Evolutionary conservation across 2,329 filamentous ascomycete species (phyloP).

Genomic region (Simplicillium sp.): DNA sequence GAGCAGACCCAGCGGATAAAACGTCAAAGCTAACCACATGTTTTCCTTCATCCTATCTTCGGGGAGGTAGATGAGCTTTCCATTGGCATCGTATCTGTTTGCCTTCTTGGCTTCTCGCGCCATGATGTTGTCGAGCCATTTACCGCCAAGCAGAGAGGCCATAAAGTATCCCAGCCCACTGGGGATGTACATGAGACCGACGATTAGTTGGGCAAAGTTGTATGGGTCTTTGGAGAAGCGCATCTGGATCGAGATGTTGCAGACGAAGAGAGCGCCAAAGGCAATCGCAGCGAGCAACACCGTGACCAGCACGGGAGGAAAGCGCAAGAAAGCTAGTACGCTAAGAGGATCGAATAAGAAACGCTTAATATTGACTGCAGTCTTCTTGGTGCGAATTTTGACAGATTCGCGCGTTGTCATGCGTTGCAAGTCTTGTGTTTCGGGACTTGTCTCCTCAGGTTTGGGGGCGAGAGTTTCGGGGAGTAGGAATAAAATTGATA

Average conservation of each 20-base stretch:
- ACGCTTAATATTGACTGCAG: constrained; percentile 44
- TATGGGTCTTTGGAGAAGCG: constrained; percentile 61
- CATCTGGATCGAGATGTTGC: constrained; percentile 69
- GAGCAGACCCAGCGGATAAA: constrained; percentile 63
- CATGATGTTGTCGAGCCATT: constrained; percentile 79
- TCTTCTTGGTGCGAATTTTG: constrained; percentile 43
- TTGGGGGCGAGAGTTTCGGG: constrained; percentile 22
- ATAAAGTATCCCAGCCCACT: constrained; percentile 63
- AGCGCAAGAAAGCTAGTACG: constrained; percentile 62
- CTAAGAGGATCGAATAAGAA: constrained; percentile 63
- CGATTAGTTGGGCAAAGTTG: constrained; percentile 54
- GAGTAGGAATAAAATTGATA: constrained; percentile 45
- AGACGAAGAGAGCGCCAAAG: constrained; percentile 65
- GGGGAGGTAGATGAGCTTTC: constrained; percentile 57
- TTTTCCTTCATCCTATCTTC: constrained; percentile 81
- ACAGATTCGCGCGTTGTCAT: constrained; percentile 55
- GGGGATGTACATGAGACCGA: constrained; percentile 72
- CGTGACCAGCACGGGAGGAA: constrained; percentile 62
- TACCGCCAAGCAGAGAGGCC: constrained; percentile 59
- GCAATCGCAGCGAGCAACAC: constrained; percentile 68
- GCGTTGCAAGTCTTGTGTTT: constrained; percentile 23
- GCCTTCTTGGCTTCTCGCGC: constrained; percentile 62
- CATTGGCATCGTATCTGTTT: constrained; percentile 56
- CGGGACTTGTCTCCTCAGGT: background rate
- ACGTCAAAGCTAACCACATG: constrained; percentile 61